phyloP scores from a whole-genome alignment of 768 basidiomycete genomes.

The Rhodotorula graminis region DNA sequence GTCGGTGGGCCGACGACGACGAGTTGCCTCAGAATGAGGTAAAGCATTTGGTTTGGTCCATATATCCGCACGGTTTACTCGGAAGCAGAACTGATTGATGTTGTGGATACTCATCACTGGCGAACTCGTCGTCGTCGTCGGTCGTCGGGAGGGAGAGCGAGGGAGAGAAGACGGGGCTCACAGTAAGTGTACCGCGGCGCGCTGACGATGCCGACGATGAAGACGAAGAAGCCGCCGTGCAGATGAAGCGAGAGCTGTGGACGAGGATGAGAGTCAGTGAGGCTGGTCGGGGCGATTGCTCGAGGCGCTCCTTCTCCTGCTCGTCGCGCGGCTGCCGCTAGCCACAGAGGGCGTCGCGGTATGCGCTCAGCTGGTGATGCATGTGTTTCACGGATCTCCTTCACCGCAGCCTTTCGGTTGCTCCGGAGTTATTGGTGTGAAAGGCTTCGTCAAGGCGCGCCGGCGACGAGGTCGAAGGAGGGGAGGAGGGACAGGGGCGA shows the following conservation, averaged over 20 bases:
- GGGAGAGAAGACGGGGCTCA: not conserved
- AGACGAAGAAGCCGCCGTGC: too few species aligned
- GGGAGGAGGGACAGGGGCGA: not conserved
- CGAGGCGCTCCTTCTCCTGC: too few species aligned
- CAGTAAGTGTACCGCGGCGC: too few species aligned
- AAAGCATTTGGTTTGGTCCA: conserved; percentile 29
- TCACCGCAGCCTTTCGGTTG: conserved; percentile 28
- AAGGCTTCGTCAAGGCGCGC: conserved; percentile 4
- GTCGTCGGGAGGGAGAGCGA: not conserved
- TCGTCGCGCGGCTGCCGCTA: too few species aligned
- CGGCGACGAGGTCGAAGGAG: not conserved
- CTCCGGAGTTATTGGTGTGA: conserved; percentile 14
- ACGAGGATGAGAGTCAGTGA: too few species aligned
- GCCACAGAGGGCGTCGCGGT: too few species aligned
- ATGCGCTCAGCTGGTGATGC: conserved; percentile 32
- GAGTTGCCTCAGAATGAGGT: conserved; percentile 24
- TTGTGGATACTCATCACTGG: conserved; percentile 27
- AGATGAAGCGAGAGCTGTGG: too few species aligned
- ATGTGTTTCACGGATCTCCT: conserved; percentile 26
- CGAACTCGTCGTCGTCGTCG: too few species aligned
- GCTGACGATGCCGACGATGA: too few species aligned
- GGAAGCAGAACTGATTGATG: conserved; percentile 25
- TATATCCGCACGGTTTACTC: conserved; percentile 11
- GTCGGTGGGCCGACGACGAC: not conserved
- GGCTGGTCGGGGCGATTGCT: too few species aligned